These are phyloP conservation scores for Cryphonectria radicalis DNA, from an alignment of 2,329 filamentous ascomycete species.

Conservation along the genomic window DNA sequence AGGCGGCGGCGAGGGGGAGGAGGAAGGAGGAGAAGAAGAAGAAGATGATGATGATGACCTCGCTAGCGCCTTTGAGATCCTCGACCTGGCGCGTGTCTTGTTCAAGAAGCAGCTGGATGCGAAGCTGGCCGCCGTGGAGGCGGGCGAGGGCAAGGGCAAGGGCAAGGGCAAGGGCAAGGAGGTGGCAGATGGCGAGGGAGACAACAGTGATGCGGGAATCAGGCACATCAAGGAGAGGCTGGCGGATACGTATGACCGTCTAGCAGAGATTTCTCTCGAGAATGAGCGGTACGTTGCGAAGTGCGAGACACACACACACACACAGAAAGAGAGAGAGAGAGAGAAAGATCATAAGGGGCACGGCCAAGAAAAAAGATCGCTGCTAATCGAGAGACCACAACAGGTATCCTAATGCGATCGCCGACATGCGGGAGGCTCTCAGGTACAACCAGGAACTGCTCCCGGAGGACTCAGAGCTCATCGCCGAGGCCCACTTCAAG, in stretches of 20 bases:
- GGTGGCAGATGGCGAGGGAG: conserved; percentile 40
- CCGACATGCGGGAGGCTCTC: conserved; percentile 78
- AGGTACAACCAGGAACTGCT: conserved; percentile 79
- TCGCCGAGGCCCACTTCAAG: conserved; percentile 96
- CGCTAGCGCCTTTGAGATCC: conserved; percentile 79
- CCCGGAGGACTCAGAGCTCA: conserved; percentile 77
- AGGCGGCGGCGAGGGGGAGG: conserved; percentile 41
- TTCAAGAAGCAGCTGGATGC: conserved; percentile 60
- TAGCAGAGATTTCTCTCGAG: conserved; percentile 96
- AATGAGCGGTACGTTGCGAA: conserved; percentile 71
- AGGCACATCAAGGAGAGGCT: conserved; percentile 80
- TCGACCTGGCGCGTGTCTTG: conserved; percentile 76
- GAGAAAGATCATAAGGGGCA: background rate
- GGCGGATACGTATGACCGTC: conserved; percentile 89
- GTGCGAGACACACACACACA: background rate
- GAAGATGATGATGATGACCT: conserved; percentile 66
- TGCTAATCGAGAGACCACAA: conserved; percentile 8
- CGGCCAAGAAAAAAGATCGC: background rate
- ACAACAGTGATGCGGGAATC: conserved; percentile 41
- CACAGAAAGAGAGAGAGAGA: no score
- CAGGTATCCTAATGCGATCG: conserved; percentile 82
- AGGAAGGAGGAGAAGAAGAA: conserved; percentile 41
- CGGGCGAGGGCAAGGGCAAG: conserved; percentile 43
- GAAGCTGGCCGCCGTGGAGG: conserved; percentile 40
- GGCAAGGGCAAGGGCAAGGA: conserved; percentile 47